Evolutionary conservation across 805 yeast species (phyloP), one percentile per base, ranked within the genome.

Genomic region (Candida hispaniensis): DNA sequence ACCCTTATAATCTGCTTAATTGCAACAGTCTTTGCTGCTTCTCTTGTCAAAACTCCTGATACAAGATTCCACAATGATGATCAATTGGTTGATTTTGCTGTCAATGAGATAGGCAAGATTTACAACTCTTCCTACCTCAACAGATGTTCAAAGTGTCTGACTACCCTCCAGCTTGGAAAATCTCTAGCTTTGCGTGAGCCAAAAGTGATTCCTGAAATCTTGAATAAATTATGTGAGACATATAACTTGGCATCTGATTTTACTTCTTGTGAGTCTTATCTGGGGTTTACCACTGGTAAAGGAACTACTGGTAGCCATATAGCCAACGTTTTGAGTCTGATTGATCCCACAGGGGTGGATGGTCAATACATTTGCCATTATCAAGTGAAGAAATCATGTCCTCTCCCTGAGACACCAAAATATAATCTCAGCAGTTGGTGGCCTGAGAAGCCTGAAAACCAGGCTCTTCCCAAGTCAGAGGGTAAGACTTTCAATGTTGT

Each of bases 361-460:
- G 78, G 75, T 18, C 68, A 68, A 26, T 73, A 73, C 46, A 71
- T 73, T 55, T 77, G 86, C 51, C 65, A 70, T 52, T 68, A 55
- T 50, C 55, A 64, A 44, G 60, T 63, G 30, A 61, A 54, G 40
- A 58, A 60, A 30, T 62, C 64, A 9, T 77, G 85, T 53, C 49
- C 59, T 4, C 55, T 67, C 20, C n/a, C n/a, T n/a, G 52, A 51
- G 11, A 61, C 73, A 3, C 75, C 75, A 2, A 60, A 61, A 39
- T 51, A 68, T 42, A 66, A 71, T 43, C 46, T 63, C 33, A 49
- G 60, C 13, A 42, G 55, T 16, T 52, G 65, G 58, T 65, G 69
- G 67, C 67, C 70, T 4, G 50, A 47, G 20, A 64, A 60, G 45
- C 70, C 52, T 39, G 59, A 42, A 43, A 59, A 34, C 26, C 20